Percentiles rank a stretch among this genome's conserved stretches.
phyloP scores from a whole-genome alignment of 2,329 filamentous ascomycete species.

The Diaporthe sp. region DNA sequence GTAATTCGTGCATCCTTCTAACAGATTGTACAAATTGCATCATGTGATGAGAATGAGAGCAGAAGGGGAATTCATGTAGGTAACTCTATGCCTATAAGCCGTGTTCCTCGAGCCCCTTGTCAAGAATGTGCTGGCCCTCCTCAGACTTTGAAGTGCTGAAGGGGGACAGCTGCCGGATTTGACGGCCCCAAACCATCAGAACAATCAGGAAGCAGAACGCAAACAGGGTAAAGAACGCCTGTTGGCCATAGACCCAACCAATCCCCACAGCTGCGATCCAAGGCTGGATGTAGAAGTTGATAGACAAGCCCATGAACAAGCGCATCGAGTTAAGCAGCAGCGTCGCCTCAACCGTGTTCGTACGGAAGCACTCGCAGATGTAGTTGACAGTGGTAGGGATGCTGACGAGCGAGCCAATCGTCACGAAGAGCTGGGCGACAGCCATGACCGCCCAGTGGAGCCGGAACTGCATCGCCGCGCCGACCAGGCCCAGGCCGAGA shows the following conservation, averaged over 20 bases:
- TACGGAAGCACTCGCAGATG: conserved; percentile 51
- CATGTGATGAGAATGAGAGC: background rate
- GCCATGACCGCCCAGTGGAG: conserved; percentile 57
- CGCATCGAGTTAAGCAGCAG: conserved; percentile 52
- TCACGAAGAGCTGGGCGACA: conserved; percentile 56
- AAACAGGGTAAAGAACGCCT: conserved; percentile 54
- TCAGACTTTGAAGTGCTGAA: conserved; percentile 41
- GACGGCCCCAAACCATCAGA: conserved; percentile 49
- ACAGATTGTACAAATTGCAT: background rate
- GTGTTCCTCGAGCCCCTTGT: conserved; percentile 6
- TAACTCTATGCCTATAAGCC: background rate
- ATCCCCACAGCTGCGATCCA: conserved; percentile 54
- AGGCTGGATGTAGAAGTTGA: conserved; percentile 55
- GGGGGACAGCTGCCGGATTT: conserved; percentile 40
- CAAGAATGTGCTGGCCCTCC: conserved; percentile 38
- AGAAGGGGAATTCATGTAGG: background rate
- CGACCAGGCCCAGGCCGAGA: conserved; percentile 54
- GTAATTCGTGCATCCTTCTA: background rate
- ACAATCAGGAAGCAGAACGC: conserved; percentile 46
- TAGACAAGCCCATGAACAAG: conserved; percentile 53
- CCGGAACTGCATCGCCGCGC: conserved; percentile 56
- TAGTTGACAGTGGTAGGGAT: conserved; percentile 52
- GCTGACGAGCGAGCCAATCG: conserved; percentile 51
- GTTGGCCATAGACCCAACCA: conserved; percentile 58
- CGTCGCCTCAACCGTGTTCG: conserved; percentile 54